A percentile compares a stretch with the other conserved stretches of the same genome.
Evolutionary conservation across 2,329 filamentous ascomycete genomes (phyloP).

Genomic region (Diaporthe sp.): DNA sequence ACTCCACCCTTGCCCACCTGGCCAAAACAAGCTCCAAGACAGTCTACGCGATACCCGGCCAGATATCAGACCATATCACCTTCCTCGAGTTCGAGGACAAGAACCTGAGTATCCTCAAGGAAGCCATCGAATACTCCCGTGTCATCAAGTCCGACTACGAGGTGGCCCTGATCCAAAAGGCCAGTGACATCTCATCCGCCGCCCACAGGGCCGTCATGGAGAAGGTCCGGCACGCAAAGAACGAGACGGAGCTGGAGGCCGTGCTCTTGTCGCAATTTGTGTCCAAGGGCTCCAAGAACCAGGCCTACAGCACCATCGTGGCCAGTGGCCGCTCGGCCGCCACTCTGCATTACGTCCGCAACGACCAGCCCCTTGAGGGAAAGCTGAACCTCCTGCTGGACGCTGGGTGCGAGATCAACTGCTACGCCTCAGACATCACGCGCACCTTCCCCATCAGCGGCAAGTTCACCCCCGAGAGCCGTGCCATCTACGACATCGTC

Average conservation of each 20-base stretch:
- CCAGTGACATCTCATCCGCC: slow-evolving; percentile 77
- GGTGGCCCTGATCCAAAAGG: slow-evolving; percentile 79
- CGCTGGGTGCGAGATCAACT: slow-evolving; percentile 82
- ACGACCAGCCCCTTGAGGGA: slow-evolving; percentile 76
- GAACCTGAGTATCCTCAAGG: slow-evolving; percentile 69
- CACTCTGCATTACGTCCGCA: slow-evolving; percentile 89
- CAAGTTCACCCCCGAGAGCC: slow-evolving; percentile 77
- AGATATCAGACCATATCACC: slow-evolving; percentile 79
- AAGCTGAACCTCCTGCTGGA: slow-evolving; percentile 89
- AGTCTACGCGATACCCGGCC: slow-evolving; percentile 83
- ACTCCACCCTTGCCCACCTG: slow-evolving; percentile 74
- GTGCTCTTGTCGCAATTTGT: slow-evolving; percentile 84
- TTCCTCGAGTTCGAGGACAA: slow-evolving; percentile 79
- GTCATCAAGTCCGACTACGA: slow-evolving; percentile 83
- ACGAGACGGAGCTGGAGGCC: slow-evolving; percentile 88
- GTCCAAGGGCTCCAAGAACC: slow-evolving; percentile 80
- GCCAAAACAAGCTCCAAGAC: slow-evolving; percentile 60
- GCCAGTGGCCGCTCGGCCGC: slow-evolving; percentile 85
- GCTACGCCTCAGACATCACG: slow-evolving; percentile 70
- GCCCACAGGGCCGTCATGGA: slow-evolving; percentile 76
- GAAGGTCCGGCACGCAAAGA: slow-evolving; percentile 73
- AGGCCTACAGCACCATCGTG: slow-evolving; percentile 90
- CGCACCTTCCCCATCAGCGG: slow-evolving; percentile 87
- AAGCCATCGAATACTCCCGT: slow-evolving; percentile 77
- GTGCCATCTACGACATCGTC: slow-evolving; percentile 86